Evolutionary conservation across 2,329 filamentous ascomycete species (phyloP).

Genomic region (Trichoderma sp.): DNA sequence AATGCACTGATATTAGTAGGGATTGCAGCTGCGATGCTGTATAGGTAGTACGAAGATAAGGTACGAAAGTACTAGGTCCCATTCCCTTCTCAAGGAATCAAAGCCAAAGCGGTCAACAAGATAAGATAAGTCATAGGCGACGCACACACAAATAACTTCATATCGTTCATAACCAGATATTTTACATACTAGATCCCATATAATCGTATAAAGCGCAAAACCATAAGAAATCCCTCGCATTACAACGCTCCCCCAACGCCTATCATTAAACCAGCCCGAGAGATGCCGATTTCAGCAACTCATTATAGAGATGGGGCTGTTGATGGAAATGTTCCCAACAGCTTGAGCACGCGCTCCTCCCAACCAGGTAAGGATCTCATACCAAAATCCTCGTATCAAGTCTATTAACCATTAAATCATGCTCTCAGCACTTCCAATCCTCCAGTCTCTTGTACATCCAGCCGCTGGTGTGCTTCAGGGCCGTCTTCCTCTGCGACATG

Average conservation of each 20-base stretch:
- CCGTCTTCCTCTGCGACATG: slow-evolving; percentile 29
- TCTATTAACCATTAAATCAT: neutral
- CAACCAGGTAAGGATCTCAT: neutral
- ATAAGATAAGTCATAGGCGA: neutral
- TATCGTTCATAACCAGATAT: neutral
- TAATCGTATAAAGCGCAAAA: neutral
- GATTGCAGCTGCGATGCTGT: neutral
- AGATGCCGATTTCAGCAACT: neutral
- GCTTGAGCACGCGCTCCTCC: neutral
- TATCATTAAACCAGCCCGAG: neutral
- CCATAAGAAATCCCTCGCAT: too few species aligned
- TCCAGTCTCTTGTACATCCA: slow-evolving; percentile 27
- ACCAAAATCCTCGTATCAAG: neutral
- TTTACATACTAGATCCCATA: neutral
- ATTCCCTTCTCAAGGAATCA: neutral
- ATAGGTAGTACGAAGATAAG: neutral
- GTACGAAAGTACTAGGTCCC: neutral
- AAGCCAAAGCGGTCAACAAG: neutral
- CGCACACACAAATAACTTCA: neutral
- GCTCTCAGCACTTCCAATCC: slow-evolving; percentile 21
- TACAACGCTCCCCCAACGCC: neutral
- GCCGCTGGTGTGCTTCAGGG: slow-evolving; percentile 28
- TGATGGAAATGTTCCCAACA: neutral
- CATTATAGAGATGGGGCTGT: neutral
- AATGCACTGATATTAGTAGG: neutral